Conservation (phyloP, 106 monocot species). For the Platanthera guangdongensis region DNA sequence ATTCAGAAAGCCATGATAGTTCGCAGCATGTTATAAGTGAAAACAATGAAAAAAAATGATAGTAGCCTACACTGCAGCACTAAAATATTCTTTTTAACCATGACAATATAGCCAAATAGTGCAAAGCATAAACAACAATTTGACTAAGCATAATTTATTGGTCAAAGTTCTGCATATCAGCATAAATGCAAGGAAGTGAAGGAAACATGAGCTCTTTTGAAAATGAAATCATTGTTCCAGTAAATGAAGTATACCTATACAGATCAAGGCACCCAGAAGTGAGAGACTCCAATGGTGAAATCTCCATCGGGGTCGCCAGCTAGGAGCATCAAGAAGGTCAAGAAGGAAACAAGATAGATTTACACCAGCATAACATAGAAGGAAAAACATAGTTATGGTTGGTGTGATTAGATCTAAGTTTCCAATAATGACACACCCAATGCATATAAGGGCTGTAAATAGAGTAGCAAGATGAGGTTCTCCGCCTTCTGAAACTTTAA, state of each 20-base stretch:
- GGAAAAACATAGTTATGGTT: slow-evolving; percentile 97
- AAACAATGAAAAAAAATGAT: neutral
- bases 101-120: neutral
- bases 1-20: neutral
- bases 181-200: neutral
- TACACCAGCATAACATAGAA: slow-evolving; percentile 89
- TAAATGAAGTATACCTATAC: slow-evolving; percentile 51
- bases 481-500: slow-evolving; percentile 66
- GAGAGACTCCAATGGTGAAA: slow-evolving; percentile 99
- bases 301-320: slow-evolving; percentile 97
- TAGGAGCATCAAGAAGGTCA: slow-evolving; percentile 97
- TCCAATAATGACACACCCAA: slow-evolving; percentile 86
- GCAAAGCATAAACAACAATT: too few species aligned
- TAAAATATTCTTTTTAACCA: neutral
- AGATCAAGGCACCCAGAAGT: slow-evolving; percentile 75
- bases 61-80: neutral
- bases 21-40: neutral
- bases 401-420: slow-evolving; percentile 94
- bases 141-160: too few species aligned
- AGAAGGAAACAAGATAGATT: slow-evolving; percentile 93
- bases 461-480: slow-evolving; percentile 91
- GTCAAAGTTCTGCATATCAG: neutral
- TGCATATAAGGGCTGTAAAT: slow-evolving; percentile 88
- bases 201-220: neutral
- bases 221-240: neutral